A percentile compares a stretch with the other conserved stretches of the same genome.
Conservation (phyloP, 768 basidiomycete genomes). For the Kwoniella botswanensis region DNA sequence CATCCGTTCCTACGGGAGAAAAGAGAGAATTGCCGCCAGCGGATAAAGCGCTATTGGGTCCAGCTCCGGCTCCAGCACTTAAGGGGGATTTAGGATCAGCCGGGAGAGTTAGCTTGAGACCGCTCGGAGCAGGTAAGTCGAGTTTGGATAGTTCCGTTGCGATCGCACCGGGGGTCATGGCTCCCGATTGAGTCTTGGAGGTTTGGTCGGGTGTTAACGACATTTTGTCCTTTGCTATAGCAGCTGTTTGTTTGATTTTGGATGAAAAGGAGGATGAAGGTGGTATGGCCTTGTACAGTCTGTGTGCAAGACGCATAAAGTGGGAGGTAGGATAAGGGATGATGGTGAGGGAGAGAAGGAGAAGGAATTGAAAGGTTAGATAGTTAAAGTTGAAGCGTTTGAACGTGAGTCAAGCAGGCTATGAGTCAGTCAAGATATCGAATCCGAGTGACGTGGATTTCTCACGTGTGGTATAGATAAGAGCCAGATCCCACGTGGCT, state of each 20-base stretch:
- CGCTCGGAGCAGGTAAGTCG: slow-evolving; percentile 49
- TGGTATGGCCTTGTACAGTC: slow-evolving; percentile 22
- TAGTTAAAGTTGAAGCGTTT: neutral
- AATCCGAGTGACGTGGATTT: slow-evolving; percentile 6
- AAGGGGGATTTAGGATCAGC: slow-evolving; percentile 8
- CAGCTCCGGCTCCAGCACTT: neutral
- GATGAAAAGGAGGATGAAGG: neutral
- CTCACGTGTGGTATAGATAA: neutral
- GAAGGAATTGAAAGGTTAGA: neutral
- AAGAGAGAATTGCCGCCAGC: slow-evolving; percentile 14
- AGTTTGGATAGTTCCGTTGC: slow-evolving; percentile 53
- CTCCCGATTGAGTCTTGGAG: slow-evolving; percentile 13
- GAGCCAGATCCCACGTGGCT: neutral
- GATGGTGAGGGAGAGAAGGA: neutral
- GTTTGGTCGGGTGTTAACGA: slow-evolving; percentile 36
- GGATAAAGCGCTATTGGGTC: slow-evolving; percentile 2
- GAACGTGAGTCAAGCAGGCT: too few relatives aligned
- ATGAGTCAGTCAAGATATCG: neutral
- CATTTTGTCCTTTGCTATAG: slow-evolving; percentile 25
- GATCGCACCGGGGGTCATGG: slow-evolving; percentile 50
- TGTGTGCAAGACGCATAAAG: slow-evolving; percentile 18
- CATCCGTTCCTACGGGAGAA: slow-evolving; percentile 18
- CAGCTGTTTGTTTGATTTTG: neutral
- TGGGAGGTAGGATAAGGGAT: neutral
- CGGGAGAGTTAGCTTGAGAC: slow-evolving; percentile 36